Evolutionary conservation across 31 red algal genomes (phyloP), one percentile per base, ranked within the genome.

Genomic region (Bonnemaisonia californica): DNA sequence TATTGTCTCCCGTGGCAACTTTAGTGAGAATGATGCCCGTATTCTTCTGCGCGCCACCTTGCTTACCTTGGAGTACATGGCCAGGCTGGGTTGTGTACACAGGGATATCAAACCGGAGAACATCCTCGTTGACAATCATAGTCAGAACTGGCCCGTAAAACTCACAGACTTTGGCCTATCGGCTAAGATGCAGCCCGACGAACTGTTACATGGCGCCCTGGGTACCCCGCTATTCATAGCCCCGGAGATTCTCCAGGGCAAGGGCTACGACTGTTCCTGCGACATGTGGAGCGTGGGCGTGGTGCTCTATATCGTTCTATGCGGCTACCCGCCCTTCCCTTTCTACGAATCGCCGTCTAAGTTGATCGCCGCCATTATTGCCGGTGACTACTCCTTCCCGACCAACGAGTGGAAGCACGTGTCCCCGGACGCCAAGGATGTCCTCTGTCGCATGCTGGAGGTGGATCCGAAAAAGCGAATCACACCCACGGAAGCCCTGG

Each of bases 231-330:
- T 89, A 18, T 98, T 91, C 69, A 86, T 94, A 54, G 95, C 95
- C 5, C 95, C 95, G 9, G 95, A 98, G 71, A 93, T 98, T 71
- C 76, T 98, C 24, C 84, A 79, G 30, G 71, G 82, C 2, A 37
- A 71, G 12, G 91, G 91, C 37, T 94, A 98, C 54, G 91, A 90
- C 41, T 88, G 82, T 37, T 71, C 84, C 2, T 94, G 91, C 45
- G 95, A 98, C 63, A 91, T 91, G 86, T 98, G 95, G 95, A 91
- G 86, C 59, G 69, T 98, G 32, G 95, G 95, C 27, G 86, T 98
- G 22, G 86, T 98, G 4, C 65, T 98, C 30, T 98, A 94, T 47
- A 57, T 92, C 27, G 86, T 98, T 62, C 83, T 98, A 22, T 91
- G 79, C 51, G 95, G 95, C 0, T 98, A 89, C 74, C 95, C 95